Evolutionary conservation across 805 yeast species (phyloP).

Genomic region (Trichomonascus vanleenenianus): DNA sequence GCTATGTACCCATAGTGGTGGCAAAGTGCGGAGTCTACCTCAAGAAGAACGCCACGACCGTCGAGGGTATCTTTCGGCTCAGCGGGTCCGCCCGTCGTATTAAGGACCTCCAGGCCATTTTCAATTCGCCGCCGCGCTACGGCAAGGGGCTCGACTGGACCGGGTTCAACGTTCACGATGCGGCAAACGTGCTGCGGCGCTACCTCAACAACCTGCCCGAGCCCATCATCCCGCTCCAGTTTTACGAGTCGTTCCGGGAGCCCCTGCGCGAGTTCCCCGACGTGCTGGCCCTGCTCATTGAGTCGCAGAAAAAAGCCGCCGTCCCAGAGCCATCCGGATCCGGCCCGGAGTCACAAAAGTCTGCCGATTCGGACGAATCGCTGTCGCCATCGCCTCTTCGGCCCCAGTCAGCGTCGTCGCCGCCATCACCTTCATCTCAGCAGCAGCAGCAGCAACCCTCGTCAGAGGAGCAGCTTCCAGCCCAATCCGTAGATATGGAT

Average conservation of each 20-base stretch:
- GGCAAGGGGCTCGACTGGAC: constrained; percentile 89
- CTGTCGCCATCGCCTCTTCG: neutral
- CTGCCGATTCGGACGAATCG: neutral
- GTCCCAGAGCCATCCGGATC: constrained; percentile 8
- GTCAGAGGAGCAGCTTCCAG: constrained; percentile 2
- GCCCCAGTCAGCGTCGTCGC: too few species aligned
- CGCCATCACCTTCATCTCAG: constrained; percentile 1
- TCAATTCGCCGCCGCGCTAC: constrained; percentile 81
- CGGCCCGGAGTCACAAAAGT: neutral
- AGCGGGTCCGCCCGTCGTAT: constrained; percentile 88
- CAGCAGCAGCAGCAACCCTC: constrained; percentile 4
- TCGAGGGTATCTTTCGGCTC: constrained; percentile 88
- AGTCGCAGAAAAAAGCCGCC: constrained; percentile 27
- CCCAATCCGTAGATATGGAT: neutral
- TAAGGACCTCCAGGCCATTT: constrained; percentile 73
- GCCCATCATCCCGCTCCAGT: constrained; percentile 74
- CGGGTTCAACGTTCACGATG: constrained; percentile 93
- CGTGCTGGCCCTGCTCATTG: constrained; percentile 57
- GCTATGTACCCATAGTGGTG: constrained; percentile 86
- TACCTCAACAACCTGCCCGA: constrained; percentile 84
- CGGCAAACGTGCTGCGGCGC: constrained; percentile 82
- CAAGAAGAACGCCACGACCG: constrained; percentile 59
- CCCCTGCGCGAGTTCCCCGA: constrained; percentile 59
- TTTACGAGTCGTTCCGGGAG: constrained; percentile 70
- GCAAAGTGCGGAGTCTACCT: constrained; percentile 89